phyloP scores from a whole-genome alignment of 2,329 filamentous ascomycete genomes.

The Paracorniculantispora psalliotae region DNA sequence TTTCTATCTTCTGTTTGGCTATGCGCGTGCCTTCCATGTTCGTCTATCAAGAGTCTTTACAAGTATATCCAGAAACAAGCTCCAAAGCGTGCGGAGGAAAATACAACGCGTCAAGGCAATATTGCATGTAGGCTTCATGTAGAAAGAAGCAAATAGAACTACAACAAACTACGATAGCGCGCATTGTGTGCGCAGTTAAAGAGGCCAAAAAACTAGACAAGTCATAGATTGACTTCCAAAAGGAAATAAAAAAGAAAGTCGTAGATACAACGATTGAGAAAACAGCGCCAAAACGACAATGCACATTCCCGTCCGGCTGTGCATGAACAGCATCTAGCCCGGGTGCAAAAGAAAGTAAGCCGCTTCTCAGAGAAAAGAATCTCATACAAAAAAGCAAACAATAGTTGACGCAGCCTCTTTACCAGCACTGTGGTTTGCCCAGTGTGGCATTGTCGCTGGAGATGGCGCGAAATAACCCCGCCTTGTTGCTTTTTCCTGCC shows the following conservation, averaged over 20 bases:
- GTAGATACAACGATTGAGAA: not conserved
- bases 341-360: not conserved
- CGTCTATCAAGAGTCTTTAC: not conserved
- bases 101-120: not conserved
- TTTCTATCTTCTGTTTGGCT: not conserved
- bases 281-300: not conserved
- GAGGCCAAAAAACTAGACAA: not conserved
- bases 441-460: not conserved
- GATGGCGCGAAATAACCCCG: not conserved
- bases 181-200: not conserved
- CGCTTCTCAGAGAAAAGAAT: not conserved
- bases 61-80: not conserved
- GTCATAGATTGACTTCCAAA: not conserved
- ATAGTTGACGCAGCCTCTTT: not conserved
- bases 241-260: not conserved
- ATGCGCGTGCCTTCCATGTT: not conserved
- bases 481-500: not conserved
- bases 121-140: not conserved
- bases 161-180: not conserved
- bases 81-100: not conserved
- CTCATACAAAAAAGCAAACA: not conserved
- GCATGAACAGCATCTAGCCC: not conserved
- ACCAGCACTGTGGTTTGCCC: not conserved
- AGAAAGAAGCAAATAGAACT: not conserved
- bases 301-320: not conserved